phyloP scores from a whole-genome alignment of 108 stramenopile genomes.

The Skeletonema costatum region DNA sequence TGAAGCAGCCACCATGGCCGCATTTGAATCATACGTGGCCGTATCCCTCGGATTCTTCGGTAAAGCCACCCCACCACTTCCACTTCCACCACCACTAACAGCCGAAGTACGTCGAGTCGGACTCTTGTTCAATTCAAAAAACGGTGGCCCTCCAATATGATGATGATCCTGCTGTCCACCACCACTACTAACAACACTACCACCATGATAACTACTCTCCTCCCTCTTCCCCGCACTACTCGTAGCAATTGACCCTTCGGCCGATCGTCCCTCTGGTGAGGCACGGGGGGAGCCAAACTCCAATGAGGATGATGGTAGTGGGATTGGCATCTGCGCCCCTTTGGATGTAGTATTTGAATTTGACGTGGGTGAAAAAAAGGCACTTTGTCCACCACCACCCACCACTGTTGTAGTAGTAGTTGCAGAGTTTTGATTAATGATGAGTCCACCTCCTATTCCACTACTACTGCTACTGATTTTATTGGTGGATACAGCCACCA shows the following conservation, averaged over 20 bases:
- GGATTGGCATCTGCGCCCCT: neutral
- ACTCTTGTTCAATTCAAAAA: neutral
- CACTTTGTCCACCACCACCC: neutral
- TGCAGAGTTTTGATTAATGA: too few relatives aligned
- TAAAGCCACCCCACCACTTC: neutral
- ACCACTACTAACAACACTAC: neutral
- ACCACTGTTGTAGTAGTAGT: too few relatives aligned
- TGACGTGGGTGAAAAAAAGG: neutral
- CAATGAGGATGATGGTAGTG: neutral
- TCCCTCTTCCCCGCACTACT: neutral
- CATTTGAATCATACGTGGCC: neutral
- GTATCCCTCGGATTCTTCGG: conserved; percentile 1
- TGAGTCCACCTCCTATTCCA: too few relatives aligned
- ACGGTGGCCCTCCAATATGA: neutral
- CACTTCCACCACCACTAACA: too few relatives aligned
- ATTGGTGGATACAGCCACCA: too few relatives aligned
- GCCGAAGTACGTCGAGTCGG: too few relatives aligned
- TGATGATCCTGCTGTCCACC: too few relatives aligned
- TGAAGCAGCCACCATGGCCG: too few relatives aligned
- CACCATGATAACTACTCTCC: neutral
- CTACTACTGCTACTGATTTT: too few relatives aligned
- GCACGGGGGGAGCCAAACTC: neutral
- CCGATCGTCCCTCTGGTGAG: conserved; percentile 10
- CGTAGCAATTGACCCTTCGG: conserved; percentile 1
- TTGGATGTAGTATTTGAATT: neutral